These are phyloP conservation scores for Penicillium expansum DNA, from an alignment of 2,329 filamentous ascomycete genomes.

Conservation along the genomic window DNA sequence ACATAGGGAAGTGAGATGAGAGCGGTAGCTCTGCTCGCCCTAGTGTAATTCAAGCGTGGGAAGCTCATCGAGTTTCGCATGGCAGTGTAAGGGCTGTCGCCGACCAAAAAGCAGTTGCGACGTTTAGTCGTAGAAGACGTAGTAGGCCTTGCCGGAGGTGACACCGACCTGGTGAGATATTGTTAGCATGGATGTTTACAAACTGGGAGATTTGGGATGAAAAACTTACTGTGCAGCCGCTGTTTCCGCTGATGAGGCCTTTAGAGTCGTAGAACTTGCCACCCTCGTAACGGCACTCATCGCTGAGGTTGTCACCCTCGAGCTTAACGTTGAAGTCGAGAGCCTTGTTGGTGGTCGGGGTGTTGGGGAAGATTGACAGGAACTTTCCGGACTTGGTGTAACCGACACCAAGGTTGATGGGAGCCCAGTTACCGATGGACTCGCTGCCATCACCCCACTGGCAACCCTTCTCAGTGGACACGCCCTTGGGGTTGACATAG, in stretches of 20 bases:
- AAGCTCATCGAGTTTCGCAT: conserved; percentile 14
- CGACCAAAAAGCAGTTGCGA: conserved; percentile 3
- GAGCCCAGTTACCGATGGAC: conserved; percentile 76
- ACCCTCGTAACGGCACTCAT: conserved; percentile 64
- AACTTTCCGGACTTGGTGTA: conserved; percentile 66
- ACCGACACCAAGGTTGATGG: conserved; percentile 80
- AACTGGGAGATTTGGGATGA: not conserved
- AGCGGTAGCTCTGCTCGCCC: conserved; percentile 3
- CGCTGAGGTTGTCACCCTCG: conserved; percentile 59
- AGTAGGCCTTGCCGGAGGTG: conserved; percentile 50
- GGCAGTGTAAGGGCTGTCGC: conserved; percentile 12
- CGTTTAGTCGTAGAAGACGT: conserved; percentile 42
- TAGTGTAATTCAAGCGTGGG: not conserved
- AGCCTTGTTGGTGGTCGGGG: conserved; percentile 65
- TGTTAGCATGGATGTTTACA: conserved; percentile 8
- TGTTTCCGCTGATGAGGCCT: conserved; percentile 45
- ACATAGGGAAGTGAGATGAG: conserved; percentile 12
- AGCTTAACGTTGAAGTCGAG: conserved; percentile 81
- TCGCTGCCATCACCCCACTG: conserved; percentile 65
- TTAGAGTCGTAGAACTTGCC: conserved; percentile 59
- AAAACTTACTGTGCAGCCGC: conserved; percentile 76
- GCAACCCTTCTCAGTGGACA: conserved; percentile 66
- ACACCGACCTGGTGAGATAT: conserved; percentile 45
- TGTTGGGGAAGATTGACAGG: conserved; percentile 81
- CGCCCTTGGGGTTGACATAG: conserved; percentile 86